Percentiles rank a stretch among this genome's conserved stretches.
Evolutionary conservation across 2,329 filamentous ascomycete species (phyloP).

Genomic region (Aspergillus awamori): DNA sequence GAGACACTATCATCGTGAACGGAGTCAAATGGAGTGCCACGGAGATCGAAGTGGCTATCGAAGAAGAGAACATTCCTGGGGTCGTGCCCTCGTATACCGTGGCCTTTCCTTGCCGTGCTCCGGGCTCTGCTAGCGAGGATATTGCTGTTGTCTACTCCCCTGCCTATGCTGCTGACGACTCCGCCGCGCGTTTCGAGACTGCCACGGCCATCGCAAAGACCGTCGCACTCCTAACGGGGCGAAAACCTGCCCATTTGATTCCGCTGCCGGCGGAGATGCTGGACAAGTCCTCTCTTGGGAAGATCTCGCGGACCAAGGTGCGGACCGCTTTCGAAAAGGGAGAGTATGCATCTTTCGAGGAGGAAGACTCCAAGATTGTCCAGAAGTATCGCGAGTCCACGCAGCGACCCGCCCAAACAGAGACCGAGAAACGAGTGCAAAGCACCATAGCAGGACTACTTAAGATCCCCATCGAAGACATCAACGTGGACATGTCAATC

Average conservation of each 20-base stretch:
- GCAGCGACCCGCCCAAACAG: background rate
- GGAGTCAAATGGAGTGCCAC: slow-evolving; percentile 46
- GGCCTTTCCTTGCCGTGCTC: slow-evolving; percentile 44
- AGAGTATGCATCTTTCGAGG: background rate
- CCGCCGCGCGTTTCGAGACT: slow-evolving; percentile 11
- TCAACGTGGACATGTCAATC: slow-evolving; percentile 13
- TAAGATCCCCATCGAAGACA: slow-evolving; percentile 13
- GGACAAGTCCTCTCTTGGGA: slow-evolving; percentile 19
- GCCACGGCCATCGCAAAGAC: slow-evolving; percentile 11
- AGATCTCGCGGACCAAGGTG: slow-evolving; percentile 22
- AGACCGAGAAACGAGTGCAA: slow-evolving; percentile 1
- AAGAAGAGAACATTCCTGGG: slow-evolving; percentile 31
- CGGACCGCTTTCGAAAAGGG: slow-evolving; percentile 38
- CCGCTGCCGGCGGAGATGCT: slow-evolving; percentile 12
- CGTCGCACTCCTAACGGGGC: slow-evolving; percentile 9
- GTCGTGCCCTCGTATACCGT: slow-evolving; percentile 29
- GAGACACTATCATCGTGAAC: slow-evolving; percentile 53
- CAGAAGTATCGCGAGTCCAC: slow-evolving; percentile 1
- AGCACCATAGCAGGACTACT: slow-evolving; percentile 12
- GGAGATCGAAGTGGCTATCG: slow-evolving; percentile 46
- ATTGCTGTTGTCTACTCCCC: slow-evolving; percentile 46
- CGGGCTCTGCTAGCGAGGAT: slow-evolving; percentile 41
- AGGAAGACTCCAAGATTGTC: background rate
- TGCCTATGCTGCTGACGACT: slow-evolving; percentile 14
- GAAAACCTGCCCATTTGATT: slow-evolving; percentile 5